A percentile compares a stretch with the other conserved stretches of the same genome.
Conservation (phyloP, 805 yeast species). For the Sugiyamaella valdiviana region DNA sequence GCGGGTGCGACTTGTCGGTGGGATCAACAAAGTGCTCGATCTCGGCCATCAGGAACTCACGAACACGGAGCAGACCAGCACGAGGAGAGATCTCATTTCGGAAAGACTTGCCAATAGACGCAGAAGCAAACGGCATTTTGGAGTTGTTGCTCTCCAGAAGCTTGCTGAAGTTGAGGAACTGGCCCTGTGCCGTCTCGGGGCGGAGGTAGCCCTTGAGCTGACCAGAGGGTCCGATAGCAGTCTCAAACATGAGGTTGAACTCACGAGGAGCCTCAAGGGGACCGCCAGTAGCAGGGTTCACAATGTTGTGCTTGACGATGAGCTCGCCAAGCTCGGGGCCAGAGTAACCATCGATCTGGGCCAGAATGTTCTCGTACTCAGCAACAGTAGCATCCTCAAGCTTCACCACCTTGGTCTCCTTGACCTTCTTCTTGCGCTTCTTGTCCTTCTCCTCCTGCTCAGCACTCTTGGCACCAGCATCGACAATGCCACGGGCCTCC, state of each 20-base stretch:
- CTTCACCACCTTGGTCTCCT: slow-evolving; percentile 83
- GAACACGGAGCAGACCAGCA: slow-evolving; percentile 93
- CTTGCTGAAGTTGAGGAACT: slow-evolving; percentile 90
- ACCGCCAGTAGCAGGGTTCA: slow-evolving; percentile 87
- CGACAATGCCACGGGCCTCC: slow-evolving; percentile 84
- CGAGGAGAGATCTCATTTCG: slow-evolving; percentile 99
- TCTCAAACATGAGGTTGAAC: slow-evolving; percentile 97
- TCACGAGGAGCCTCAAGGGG: slow-evolving; percentile 84
- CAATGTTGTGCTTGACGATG: slow-evolving; percentile 73
- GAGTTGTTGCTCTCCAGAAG: slow-evolving; percentile 90
- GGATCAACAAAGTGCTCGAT: slow-evolving; percentile 99
- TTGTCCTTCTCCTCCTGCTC: slow-evolving; percentile 77
- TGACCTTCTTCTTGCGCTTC: slow-evolving; percentile 92
- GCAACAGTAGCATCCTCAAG: slow-evolving; percentile 71
- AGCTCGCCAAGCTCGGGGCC: slow-evolving; percentile 89
- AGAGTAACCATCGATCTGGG: slow-evolving; percentile 87
- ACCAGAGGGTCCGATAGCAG: slow-evolving; percentile 99
- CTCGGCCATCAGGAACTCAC: slow-evolving; percentile 99
- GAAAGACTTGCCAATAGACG: slow-evolving; percentile 96
- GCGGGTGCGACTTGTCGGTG: slow-evolving; percentile 70
- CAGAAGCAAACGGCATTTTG: slow-evolving; percentile 99
- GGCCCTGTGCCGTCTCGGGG: slow-evolving; percentile 99
- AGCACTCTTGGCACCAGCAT: slow-evolving; percentile 45
- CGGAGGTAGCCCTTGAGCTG: slow-evolving; percentile 89
- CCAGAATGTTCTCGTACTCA: slow-evolving; percentile 82